These are phyloP conservation scores for Euphorbia corollata DNA, from an alignment of 441 rosid species.

Conservation along the genomic window DNA sequence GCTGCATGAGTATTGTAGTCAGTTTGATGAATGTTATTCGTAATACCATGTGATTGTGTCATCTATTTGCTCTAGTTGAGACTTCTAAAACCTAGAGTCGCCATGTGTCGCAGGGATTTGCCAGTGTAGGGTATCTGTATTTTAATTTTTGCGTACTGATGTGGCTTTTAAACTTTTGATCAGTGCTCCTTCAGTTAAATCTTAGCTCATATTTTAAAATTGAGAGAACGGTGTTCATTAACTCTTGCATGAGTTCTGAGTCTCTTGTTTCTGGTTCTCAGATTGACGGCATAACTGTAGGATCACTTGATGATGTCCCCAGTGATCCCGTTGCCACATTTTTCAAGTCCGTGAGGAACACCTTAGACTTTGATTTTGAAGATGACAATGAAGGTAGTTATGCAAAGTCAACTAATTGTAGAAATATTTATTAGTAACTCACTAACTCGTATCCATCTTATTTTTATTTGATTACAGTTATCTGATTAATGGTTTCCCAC, in stretches of 20 bases:
- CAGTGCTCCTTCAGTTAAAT: not conserved
- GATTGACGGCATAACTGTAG: conserved; percentile 58
- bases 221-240: not conserved
- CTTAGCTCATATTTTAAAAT: not conserved
- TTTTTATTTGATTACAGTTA: not conserved
- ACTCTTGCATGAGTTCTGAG: conserved; percentile 12
- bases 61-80: too few relatives aligned
- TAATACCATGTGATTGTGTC: not conserved
- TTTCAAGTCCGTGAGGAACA: conserved; percentile 75
- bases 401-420: conserved; percentile 1
- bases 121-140: too few relatives aligned
- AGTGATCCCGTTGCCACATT: conserved; percentile 55
- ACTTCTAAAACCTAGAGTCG: too few relatives aligned
- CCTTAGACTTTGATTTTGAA: conserved; percentile 93
- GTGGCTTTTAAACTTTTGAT: not conserved
- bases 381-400: conserved; percentile 78
- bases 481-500: not conserved
- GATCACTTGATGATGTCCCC: conserved; percentile 77
- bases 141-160: not conserved
- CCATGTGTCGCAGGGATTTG: too few relatives aligned
- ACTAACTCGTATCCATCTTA: not conserved
- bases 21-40: conserved; percentile 1
- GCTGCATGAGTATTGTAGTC: not conserved
- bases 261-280: conserved; percentile 31
- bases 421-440: not conserved